Evolutionary conservation across 129 eudicot species (phyloP), one percentile per base, ranked within the genome.

Genomic region (Dittrichia graveolens): DNA sequence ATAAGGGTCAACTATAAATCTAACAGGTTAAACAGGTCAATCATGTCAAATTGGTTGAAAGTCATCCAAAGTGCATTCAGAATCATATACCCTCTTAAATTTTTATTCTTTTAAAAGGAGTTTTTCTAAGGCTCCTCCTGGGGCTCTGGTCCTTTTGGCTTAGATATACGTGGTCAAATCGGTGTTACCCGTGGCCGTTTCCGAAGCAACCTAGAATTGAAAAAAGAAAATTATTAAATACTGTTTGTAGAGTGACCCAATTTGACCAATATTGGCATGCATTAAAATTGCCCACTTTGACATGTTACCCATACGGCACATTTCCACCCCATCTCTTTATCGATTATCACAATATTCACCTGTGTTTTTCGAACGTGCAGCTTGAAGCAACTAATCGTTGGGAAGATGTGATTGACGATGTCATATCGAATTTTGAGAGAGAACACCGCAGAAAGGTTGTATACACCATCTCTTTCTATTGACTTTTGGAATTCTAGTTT

Each of bases 371-470:
- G 13, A 49, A 15, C 14, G 9, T 80, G 81, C 81, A 91, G 96
- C 83, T 88, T 72, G 97, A 88, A 73, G 82, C 75, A 40, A 84
- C 87, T 67, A 93, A 83, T 35, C 83, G 75, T 65, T 88, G 96
- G 97, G 96, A 86, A 79, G 91, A 84, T 6, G 64, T 66, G 31
- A 80, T 91, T 61, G 96, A 91, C 47, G 89, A 88, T 54, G 74
- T 91, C 8, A 82, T 88, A 34, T 65, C 61, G 40, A 83, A 72
- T 59, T 91, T 91, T 64, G 96, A 91, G 81, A 84, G 85, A 66
- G 80, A 88, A 40, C 87, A 88, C 64, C 82, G 91, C 7, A 60
- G 96, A 75, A 91, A 88, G 76, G 88, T 91, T 35, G 39, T 86
- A 13, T 91, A 91, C 75, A 86, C 84, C 61, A 77, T 91, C 80